These are phyloP conservation scores for Calamus simplicifolius DNA, from an alignment of 176 grass and related monocot species.

Conservation along the genomic window DNA sequence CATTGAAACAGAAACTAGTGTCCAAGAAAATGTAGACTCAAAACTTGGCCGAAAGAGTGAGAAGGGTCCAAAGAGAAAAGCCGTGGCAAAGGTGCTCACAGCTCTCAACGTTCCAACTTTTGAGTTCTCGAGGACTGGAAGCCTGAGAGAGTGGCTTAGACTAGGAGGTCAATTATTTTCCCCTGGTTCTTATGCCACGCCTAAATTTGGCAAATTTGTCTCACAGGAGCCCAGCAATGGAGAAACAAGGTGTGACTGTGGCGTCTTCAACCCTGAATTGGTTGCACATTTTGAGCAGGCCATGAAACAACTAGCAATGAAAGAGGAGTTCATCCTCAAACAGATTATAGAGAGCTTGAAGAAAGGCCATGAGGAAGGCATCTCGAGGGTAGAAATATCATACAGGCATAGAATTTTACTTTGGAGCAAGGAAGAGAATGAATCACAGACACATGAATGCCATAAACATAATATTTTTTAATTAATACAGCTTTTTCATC, in stretches of 20 bases:
- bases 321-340: slow-evolving; percentile 48
- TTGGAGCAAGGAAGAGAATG: too few relatives aligned
- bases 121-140: slow-evolving; percentile 62
- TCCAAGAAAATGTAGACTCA: too few relatives aligned
- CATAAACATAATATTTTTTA: too few relatives aligned
- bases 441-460: too few relatives aligned
- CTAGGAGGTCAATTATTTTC: slow-evolving; percentile 59
- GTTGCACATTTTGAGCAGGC: slow-evolving; percentile 50
- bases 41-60: neutral
- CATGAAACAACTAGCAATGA: slow-evolving; percentile 52
- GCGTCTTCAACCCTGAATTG: slow-evolving; percentile 59
- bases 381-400: too few relatives aligned
- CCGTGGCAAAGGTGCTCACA: slow-evolving; percentile 4
- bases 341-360: slow-evolving; percentile 44
- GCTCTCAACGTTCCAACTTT: slow-evolving; percentile 34
- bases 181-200: slow-evolving; percentile 58
- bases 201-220: slow-evolving; percentile 38
- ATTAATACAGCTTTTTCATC: too few relatives aligned
- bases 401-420: too few relatives aligned
- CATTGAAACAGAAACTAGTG: neutral
- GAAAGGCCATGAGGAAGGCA: slow-evolving; percentile 11
- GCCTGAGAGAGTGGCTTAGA: slow-evolving; percentile 65
- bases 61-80: slow-evolving; percentile 3
- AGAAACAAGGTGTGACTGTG: neutral
- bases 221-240: neutral